Conservation (phyloP, 2,329 filamentous ascomycete genomes). For the Blastomyces silverae region DNA sequence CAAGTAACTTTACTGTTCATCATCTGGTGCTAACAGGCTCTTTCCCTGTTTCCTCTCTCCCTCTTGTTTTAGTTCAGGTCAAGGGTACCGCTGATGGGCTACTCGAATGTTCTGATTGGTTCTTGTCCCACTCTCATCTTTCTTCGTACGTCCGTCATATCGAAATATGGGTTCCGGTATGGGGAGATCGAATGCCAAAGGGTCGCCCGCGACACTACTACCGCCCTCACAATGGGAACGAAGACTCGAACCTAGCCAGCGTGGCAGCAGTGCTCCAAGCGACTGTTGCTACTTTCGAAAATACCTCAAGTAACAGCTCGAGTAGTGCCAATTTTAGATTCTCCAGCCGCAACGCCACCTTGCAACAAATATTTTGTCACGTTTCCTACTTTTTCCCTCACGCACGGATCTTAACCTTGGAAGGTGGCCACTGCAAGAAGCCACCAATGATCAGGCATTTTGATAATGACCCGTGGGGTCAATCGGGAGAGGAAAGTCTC, state of each 20-base stretch:
- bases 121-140: constrained; percentile 53
- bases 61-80: constrained; percentile 52
- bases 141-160: constrained; percentile 61
- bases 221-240: constrained; percentile 25
- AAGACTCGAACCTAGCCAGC: constrained; percentile 24
- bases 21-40: constrained; percentile 5
- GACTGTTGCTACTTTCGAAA: constrained; percentile 27
- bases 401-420: constrained; percentile 61
- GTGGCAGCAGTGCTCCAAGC: constrained; percentile 25
- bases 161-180: constrained; percentile 72
- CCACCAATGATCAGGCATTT: constrained; percentile 61
- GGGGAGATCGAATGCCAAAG: constrained; percentile 49
- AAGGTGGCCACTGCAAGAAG: constrained; percentile 71
- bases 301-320: constrained; percentile 22
- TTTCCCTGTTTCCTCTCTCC: constrained; percentile 8
- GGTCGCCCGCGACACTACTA: constrained; percentile 40
- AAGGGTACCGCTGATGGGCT: constrained; percentile 62
- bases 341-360: constrained; percentile 56
- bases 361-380: constrained; percentile 63
- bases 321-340: constrained; percentile 28
- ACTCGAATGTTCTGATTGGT: constrained; percentile 55
- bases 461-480: constrained; percentile 31
- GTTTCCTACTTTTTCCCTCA: constrained; percentile 54
- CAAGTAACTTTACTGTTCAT: neutral
- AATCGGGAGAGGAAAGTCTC: constrained; percentile 33